phyloP scores from a whole-genome alignment of 2,329 filamentous ascomycete genomes.

The Dactylellina haptotyla region DNA sequence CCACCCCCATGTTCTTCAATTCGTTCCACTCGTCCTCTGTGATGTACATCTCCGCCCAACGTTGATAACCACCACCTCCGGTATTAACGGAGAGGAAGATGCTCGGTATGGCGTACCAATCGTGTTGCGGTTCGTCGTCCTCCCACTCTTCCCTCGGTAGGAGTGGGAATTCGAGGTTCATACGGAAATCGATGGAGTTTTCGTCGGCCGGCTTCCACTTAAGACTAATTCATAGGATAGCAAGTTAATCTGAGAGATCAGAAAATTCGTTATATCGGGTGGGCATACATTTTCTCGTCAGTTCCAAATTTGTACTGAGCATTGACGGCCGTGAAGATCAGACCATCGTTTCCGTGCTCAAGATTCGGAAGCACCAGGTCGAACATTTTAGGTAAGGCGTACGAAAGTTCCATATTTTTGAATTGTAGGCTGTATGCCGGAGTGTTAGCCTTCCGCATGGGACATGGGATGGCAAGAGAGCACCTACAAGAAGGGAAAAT shows the following conservation, averaged over 20 bases:
- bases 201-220: slow-evolving; percentile 98
- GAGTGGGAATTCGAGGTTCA: slow-evolving; percentile 78
- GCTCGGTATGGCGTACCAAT: slow-evolving; percentile 51
- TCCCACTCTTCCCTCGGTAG: slow-evolving; percentile 76
- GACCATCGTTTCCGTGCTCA: slow-evolving; percentile 91
- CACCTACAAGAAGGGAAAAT: slow-evolving; percentile 74
- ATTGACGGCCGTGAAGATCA: slow-evolving; percentile 95
- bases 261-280: background rate
- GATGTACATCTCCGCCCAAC: slow-evolving; percentile 75
- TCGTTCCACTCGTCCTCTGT: slow-evolving; percentile 83
- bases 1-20: slow-evolving; percentile 77
- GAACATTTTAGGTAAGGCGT: slow-evolving; percentile 93
- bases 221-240: slow-evolving; percentile 77
- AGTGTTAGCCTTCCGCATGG: background rate
- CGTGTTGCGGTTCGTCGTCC: slow-evolving; percentile 60
- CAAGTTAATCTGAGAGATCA: slow-evolving; percentile 58
- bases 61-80: slow-evolving; percentile 67
- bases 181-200: slow-evolving; percentile 92
- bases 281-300: slow-evolving; percentile 66
- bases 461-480: background rate
- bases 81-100: slow-evolving; percentile 46
- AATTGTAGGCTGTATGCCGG: slow-evolving; percentile 70
- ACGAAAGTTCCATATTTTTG: slow-evolving; percentile 89
- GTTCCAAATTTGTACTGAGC: slow-evolving; percentile 89
- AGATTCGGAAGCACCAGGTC: slow-evolving; percentile 82